A percentile compares a stretch with the other conserved stretches of the same genome.
These are phyloP conservation scores for Musa balbisiana DNA, from an alignment of 202 grass and related monocot genomes.

Conservation along the genomic window DNA sequence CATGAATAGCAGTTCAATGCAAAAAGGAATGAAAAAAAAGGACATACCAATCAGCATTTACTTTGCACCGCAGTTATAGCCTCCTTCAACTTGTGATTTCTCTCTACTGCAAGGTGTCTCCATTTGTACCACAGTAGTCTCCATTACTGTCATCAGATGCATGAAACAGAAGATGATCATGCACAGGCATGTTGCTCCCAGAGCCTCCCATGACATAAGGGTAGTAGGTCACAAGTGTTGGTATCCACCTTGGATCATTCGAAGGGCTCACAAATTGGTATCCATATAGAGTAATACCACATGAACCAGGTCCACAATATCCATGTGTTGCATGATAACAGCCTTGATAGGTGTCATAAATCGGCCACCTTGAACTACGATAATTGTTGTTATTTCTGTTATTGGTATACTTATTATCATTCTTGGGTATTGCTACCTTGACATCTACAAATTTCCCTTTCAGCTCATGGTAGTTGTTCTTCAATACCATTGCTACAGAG, in stretches of 20 bases:
- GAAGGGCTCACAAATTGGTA: no score
- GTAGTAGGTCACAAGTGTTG: no score
- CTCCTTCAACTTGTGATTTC: background rate
- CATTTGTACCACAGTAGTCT: background rate
- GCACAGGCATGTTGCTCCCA: background rate
- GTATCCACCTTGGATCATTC: no score
- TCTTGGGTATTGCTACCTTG: slow-evolving; percentile 17
- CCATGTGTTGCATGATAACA: background rate
- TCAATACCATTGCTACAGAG: slow-evolving; percentile 2
- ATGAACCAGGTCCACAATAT: background rate
- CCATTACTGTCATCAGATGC: no score
- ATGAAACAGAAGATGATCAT: background rate
- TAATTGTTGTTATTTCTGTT: background rate
- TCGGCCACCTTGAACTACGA: background rate
- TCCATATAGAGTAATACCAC: no score
- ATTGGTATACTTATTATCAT: background rate
- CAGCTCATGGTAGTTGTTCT: slow-evolving; percentile 9
- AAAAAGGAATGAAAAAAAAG: background rate
- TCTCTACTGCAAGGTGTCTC: background rate
- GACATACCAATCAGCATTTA: background rate
- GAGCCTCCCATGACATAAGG: no score
- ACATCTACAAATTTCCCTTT: slow-evolving; percentile 19
- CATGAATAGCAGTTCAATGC: background rate
- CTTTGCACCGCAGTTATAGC: background rate
- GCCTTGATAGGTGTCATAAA: background rate